Evolutionary conservation across 768 basidiomycete genomes (phyloP).

Genomic region (Leucosporidium yakuticum): DNA sequence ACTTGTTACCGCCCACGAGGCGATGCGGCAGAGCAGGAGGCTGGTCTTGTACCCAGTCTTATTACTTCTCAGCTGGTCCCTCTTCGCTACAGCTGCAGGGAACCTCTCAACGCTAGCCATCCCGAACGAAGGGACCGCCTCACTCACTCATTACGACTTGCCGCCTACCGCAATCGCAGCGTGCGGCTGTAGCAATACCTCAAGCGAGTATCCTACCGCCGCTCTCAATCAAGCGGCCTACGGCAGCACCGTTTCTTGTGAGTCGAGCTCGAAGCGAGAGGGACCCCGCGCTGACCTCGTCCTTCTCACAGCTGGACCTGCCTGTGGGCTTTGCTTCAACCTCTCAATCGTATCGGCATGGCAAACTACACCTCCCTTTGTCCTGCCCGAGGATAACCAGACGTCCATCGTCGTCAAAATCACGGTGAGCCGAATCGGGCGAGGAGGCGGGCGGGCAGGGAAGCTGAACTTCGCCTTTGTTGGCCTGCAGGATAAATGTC

Average conservation of each 20-base stretch:
- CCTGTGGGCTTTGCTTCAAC: conserved; percentile 25
- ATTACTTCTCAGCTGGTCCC: too few relatives aligned
- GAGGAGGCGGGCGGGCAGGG: too few relatives aligned
- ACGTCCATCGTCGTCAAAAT: conserved; percentile 13
- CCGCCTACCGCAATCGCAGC: conserved; percentile 1
- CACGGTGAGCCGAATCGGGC: not conserved
- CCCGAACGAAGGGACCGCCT: conserved; percentile 1
- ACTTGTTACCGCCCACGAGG: not conserved
- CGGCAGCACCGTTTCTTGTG: not conserved
- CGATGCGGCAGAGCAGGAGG: not conserved
- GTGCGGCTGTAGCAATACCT: conserved; percentile 13
- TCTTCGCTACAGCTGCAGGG: not conserved
- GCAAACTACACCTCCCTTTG: conserved; percentile 4
- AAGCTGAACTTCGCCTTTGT: not conserved
- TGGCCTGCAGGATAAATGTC: conserved; percentile 12
- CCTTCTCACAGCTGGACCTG: conserved; percentile 7
- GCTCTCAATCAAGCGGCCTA: conserved; percentile 20
- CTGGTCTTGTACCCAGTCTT: too few relatives aligned
- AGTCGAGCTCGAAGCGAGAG: too few relatives aligned
- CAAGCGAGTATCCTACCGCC: conserved; percentile 17
- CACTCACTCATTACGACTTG: conserved; percentile 13
- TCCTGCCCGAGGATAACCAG: not conserved
- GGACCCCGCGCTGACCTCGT: too few relatives aligned
- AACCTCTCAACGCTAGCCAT: conserved; percentile 19
- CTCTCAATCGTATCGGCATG: conserved; percentile 2